These are phyloP conservation scores for Exophiala bonariae DNA, from an alignment of 2,329 filamentous ascomycete genomes.

Conservation along the genomic window DNA sequence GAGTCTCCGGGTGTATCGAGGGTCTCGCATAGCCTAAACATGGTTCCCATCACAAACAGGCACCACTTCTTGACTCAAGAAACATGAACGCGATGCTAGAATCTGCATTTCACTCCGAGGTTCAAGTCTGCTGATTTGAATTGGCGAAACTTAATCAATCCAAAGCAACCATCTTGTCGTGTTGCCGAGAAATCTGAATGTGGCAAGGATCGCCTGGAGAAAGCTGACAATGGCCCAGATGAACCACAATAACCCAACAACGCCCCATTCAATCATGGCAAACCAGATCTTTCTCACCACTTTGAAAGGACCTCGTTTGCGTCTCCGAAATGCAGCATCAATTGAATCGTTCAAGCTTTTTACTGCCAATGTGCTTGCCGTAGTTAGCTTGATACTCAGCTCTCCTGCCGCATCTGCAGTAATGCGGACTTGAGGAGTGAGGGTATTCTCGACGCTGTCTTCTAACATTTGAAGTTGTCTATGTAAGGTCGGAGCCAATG, in stretches of 20 bases:
- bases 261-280: conserved; percentile 79
- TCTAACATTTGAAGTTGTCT: conserved; percentile 45
- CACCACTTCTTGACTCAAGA: too few species aligned
- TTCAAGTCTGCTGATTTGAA: too few species aligned
- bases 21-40: too few species aligned
- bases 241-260: conserved; percentile 91
- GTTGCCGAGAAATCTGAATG: conserved; percentile 60
- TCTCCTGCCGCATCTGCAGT: conserved; percentile 79
- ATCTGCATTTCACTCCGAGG: too few species aligned
- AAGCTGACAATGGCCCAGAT: conserved; percentile 88
- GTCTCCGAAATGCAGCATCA: conserved; percentile 66
- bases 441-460: conserved; percentile 46
- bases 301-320: conserved; percentile 65
- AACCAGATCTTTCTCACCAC: conserved; percentile 77
- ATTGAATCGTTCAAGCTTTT: conserved; percentile 80
- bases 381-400: conserved; percentile 72
- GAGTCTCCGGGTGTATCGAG: too few species aligned
- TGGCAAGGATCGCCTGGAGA: conserved; percentile 63
- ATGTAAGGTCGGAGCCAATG: conserved; percentile 46
- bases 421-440: conserved; percentile 62
- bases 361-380: conserved; percentile 73
- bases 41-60: too few species aligned
- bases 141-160: conserved; percentile 48
- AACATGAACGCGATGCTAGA: too few species aligned
- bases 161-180: conserved; percentile 80